phyloP scores from a whole-genome alignment of 163 green algal species.

The Chlamydomonas reinhardtii region DNA sequence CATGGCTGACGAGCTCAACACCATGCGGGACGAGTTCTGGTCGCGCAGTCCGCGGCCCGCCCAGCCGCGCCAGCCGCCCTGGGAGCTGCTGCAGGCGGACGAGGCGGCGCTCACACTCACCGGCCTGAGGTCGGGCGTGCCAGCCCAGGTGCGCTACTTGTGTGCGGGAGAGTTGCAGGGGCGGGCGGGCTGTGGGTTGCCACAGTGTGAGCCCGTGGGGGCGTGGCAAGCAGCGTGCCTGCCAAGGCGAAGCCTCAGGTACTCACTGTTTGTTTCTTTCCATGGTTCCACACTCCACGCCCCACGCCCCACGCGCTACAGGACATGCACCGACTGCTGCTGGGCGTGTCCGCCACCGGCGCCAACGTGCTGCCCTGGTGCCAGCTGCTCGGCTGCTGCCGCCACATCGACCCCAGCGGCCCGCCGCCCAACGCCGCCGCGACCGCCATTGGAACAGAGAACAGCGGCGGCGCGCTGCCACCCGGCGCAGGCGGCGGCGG shows the following conservation, averaged over 20 bases:
- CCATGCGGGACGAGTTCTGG: slow-evolving; percentile 36
- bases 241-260: too few species aligned
- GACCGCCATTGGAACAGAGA: background rate
- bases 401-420: slow-evolving; percentile 34
- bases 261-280: too few species aligned
- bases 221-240: too few species aligned
- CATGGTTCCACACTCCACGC: too few species aligned
- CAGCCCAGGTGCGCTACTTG: slow-evolving; percentile 9
- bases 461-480: background rate
- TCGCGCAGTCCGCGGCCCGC: slow-evolving; percentile 28
- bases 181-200: too few species aligned
- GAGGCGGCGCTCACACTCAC: slow-evolving; percentile 23
- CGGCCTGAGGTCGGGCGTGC: slow-evolving; percentile 32
- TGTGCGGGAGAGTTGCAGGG: background rate
- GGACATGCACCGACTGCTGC: slow-evolving; percentile 52
- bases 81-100: slow-evolving; percentile 49
- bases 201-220: too few species aligned
- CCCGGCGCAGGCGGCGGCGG: background rate
- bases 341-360: slow-evolving; percentile 34
- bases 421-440: slow-evolving; percentile 4
- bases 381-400: slow-evolving; percentile 44
- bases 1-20: slow-evolving; percentile 7
- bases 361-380: slow-evolving; percentile 48
- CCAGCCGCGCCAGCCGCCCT: slow-evolving; percentile 44
- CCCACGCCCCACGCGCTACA: background rate